Evolutionary conservation across 108 stramenopile genomes (phyloP).

Genomic region (Asterionellopsis glacialis): DNA sequence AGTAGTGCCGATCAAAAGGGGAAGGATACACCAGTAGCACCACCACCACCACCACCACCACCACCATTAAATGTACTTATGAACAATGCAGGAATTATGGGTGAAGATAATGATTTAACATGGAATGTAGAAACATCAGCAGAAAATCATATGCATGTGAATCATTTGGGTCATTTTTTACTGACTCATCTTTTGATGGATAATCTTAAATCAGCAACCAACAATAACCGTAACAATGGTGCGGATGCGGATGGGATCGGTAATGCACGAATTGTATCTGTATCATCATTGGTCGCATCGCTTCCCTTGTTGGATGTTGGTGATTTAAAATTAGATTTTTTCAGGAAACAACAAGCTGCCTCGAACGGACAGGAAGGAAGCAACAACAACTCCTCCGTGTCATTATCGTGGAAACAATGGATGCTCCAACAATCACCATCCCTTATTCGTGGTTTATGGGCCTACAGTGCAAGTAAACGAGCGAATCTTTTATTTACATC

Average conservation of each 20-base stretch:
- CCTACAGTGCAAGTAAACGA: constrained; percentile 12
- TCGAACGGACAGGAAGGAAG: too few relatives aligned
- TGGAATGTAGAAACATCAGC: neutral
- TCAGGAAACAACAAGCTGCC: too few relatives aligned
- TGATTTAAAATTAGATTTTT: too few relatives aligned
- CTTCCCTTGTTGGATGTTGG: neutral
- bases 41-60: too few relatives aligned
- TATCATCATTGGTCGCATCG: constrained; percentile 15
- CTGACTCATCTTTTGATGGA: constrained; percentile 13
- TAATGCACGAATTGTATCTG: constrained; percentile 9
- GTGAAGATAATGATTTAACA: neutral
- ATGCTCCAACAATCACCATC: neutral
- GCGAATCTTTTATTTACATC: constrained; percentile 12
- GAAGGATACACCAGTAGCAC: too few relatives aligned
- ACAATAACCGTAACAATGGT: too few relatives aligned
- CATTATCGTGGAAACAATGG: too few relatives aligned
- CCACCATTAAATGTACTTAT: neutral
- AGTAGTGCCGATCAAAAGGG: too few relatives aligned
- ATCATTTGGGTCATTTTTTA: constrained; percentile 19
- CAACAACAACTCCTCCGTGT: too few relatives aligned
- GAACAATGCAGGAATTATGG: neutral
- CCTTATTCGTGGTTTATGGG: neutral
- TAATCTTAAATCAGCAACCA: neutral
- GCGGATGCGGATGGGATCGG: too few relatives aligned
- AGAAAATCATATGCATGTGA: constrained; percentile 13